A percentile compares a stretch with the other conserved stretches of the same genome.
These are phyloP conservation scores for Hyphodiscus hymeniophilus DNA, from an alignment of 495 filamentous ascomycete genomes.

Conservation along the genomic window DNA sequence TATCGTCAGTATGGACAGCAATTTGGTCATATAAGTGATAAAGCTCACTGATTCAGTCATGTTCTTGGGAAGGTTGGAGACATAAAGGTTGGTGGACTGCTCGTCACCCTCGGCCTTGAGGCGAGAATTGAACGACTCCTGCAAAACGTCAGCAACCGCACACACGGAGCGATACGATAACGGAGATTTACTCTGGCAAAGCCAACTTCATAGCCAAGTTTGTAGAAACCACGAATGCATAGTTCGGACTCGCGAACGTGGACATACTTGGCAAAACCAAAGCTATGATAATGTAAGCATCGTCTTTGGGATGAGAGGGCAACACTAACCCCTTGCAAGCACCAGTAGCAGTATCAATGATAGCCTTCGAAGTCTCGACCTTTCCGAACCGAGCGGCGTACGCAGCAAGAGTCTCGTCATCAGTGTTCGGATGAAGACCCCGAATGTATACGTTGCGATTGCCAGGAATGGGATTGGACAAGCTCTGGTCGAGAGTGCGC, in stretches of 20 bases:
- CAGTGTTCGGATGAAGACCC: constrained; percentile 86
- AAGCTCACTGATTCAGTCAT: constrained; percentile 77
- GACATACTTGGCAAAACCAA: constrained; percentile 92
- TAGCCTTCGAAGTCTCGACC: constrained; percentile 91
- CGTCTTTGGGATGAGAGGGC: neutral
- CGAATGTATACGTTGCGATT: constrained; percentile 95
- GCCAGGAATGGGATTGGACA: constrained; percentile 80
- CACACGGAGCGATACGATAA: too few species aligned
- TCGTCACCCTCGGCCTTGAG: constrained; percentile 87
- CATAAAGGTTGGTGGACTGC: constrained; percentile 87
- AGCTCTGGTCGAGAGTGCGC: constrained; percentile 79
- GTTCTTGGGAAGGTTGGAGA: constrained; percentile 85
- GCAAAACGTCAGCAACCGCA: constrained; percentile 19
- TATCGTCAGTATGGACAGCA: neutral
- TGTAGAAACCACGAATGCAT: constrained; percentile 93
- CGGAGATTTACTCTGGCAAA: constrained; percentile 69
- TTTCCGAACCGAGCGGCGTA: constrained; percentile 84
- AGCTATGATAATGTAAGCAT: constrained; percentile 40
- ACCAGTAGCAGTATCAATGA: constrained; percentile 85
- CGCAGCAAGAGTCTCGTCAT: constrained; percentile 75
- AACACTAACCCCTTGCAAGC: constrained; percentile 83
- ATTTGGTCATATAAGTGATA: constrained; percentile 3
- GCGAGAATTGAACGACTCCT: constrained; percentile 95
- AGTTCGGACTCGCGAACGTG: constrained; percentile 82
- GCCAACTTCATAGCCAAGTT: constrained; percentile 89